Conservation (phyloP, 2,329 filamentous ascomycete genomes). For the Leptoxyphium fumago region DNA sequence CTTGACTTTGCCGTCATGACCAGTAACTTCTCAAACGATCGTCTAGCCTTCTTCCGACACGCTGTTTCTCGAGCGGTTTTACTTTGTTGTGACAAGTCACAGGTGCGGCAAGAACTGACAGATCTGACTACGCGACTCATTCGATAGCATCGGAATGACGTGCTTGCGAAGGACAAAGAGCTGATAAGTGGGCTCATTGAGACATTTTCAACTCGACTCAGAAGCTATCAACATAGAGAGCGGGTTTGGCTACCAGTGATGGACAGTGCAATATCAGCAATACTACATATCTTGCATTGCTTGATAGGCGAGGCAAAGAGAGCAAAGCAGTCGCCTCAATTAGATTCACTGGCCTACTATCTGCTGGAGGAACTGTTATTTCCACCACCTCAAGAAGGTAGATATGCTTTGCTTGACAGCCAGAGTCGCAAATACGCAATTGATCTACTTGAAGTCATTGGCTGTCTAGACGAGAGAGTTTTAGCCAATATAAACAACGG, state of each 20-base stretch:
- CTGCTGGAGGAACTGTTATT: slow-evolving; percentile 16
- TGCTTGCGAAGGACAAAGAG: no score
- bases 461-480: slow-evolving; percentile 3
- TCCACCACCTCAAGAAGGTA: slow-evolving; percentile 2
- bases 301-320: slow-evolving; percentile 15
- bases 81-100: neutral
- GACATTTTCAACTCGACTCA: slow-evolving; percentile 6
- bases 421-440: slow-evolving; percentile 8
- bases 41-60: neutral
- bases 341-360: slow-evolving; percentile 10
- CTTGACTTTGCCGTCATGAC: neutral
- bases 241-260: slow-evolving; percentile 8
- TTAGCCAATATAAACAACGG: neutral
- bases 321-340: slow-evolving; percentile 16
- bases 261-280: slow-evolving; percentile 13
- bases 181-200: slow-evolving; percentile 8
- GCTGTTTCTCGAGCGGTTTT: neutral
- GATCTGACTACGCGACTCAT: neutral
- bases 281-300: slow-evolving; percentile 25
- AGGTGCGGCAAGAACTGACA: neutral
- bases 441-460: slow-evolving; percentile 11
- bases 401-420: neutral
- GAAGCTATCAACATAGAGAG: slow-evolving; percentile 13
- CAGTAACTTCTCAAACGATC: neutral
- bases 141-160: no score